Evolutionary conservation across 73 alveolate genomes (phyloP), one percentile per base, ranked within the genome.

Genomic region (Paramecium caudatum): DNA sequence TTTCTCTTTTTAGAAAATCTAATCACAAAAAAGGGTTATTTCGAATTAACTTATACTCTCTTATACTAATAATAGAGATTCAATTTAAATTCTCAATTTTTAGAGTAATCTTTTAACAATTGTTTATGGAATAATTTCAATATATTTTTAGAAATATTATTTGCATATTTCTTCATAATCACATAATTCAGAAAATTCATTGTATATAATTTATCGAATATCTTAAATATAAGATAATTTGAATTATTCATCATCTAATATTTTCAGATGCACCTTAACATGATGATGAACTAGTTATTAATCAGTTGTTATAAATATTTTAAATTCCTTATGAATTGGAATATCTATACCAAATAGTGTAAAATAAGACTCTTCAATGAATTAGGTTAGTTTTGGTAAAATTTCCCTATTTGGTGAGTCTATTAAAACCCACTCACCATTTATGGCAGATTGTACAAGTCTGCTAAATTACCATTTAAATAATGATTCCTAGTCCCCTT

Each of bases 391-490:
- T 21, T 78, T 70, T 9, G 93, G 90, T 41, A 86, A 81, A 12
- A 86, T 36, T 43, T 70, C 93, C 61, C 68, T 62, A 39, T 70
- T 86, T 33, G 80, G 81, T 17, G 61, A 50, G 25, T 78, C 93
- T 49, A 86, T 78, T 15, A 86, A 34, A 34, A 86, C 68, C 93
- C 93, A 86, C 21, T 86, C 68, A 10, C 93, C 93, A 19, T 63
- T 41, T 9, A 62, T 32, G 8, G 84, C 93, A 63, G 93, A 87
- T 41, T 86, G 82, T 5, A 86, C 63, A 17, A 86, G 43, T 86
- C 68, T 25, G 16, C 86, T 49, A 43, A 62, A 86, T 49, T 39
- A n/a, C 93, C 93, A 86, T 46, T 86, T 55, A 45, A 86, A 86
- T 15, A 74, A 23, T 4, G 82, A 78, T 16, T 78, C 93, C 12